Evolutionary conservation across 495 filamentous ascomycete species (phyloP).

Genomic region (Penicillium ucsense): DNA sequence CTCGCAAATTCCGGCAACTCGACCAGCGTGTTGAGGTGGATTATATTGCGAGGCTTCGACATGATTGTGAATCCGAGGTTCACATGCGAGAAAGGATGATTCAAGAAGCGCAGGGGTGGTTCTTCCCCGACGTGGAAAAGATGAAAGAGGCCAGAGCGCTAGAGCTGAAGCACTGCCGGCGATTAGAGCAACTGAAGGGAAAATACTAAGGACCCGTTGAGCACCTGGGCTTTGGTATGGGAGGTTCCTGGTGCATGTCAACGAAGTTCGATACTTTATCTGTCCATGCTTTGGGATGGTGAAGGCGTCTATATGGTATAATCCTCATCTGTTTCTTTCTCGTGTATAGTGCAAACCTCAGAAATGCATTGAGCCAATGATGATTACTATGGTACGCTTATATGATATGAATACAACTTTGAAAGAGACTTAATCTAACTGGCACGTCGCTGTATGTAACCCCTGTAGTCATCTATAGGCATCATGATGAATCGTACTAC

Average conservation of each 20-base stretch:
- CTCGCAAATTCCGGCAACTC: slow-evolving; percentile 56
- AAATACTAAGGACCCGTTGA: slow-evolving; percentile 9
- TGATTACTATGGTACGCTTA: neutral
- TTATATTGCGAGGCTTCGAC: slow-evolving; percentile 53
- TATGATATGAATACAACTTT: too few species aligned
- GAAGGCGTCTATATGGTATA: slow-evolving; percentile 14
- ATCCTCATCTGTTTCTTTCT: slow-evolving; percentile 2
- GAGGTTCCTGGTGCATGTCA: too few species aligned
- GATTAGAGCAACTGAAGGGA: slow-evolving; percentile 37
- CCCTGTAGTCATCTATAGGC: too few species aligned
- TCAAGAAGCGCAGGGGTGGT: slow-evolving; percentile 82
- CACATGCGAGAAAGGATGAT: slow-evolving; percentile 51
- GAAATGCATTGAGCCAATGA: slow-evolving; percentile 11
- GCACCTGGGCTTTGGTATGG: too few species aligned
- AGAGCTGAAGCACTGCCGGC: slow-evolving; percentile 49
- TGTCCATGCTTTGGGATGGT: too few species aligned
- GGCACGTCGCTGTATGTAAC: too few species aligned
- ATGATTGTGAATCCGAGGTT: slow-evolving; percentile 65
- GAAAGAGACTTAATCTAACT: too few species aligned
- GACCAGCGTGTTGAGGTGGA: slow-evolving; percentile 67
- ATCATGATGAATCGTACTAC: too few species aligned
- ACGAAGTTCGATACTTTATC: too few species aligned
- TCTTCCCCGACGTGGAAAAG: slow-evolving; percentile 68
- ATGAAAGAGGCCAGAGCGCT: slow-evolving; percentile 56
- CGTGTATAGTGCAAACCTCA: slow-evolving; percentile 10